These are phyloP conservation scores for Ustilaginoidea virens DNA, from an alignment of 2,329 filamentous ascomycete species.

Conservation along the genomic window DNA sequence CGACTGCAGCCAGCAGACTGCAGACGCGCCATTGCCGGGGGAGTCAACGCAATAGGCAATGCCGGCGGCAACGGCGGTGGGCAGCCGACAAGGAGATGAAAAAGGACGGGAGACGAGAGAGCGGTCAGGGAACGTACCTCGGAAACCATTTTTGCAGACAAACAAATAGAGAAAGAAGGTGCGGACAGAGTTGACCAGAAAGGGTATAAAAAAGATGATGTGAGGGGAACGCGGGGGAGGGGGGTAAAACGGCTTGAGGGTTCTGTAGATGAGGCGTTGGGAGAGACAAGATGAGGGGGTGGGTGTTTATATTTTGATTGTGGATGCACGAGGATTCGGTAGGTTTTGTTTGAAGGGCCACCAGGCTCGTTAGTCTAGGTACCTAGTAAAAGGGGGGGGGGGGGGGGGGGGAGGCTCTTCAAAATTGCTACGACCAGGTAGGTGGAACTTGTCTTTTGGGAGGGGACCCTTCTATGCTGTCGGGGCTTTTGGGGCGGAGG, in stretches of 20 bases:
- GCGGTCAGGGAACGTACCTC: slow-evolving; percentile 15
- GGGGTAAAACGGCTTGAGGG: slow-evolving; percentile 8
- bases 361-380: no score
- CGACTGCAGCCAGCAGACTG: neutral
- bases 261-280: slow-evolving; percentile 9
- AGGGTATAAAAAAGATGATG: slow-evolving; percentile 8
- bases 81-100: neutral
- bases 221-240: slow-evolving; percentile 9
- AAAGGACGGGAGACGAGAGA: slow-evolving; percentile 4
- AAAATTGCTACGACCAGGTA: no score
- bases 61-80: slow-evolving; percentile 2
- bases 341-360: slow-evolving; percentile 3
- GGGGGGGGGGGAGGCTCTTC: no score
- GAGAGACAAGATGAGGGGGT: slow-evolving; percentile 12
- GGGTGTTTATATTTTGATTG: slow-evolving; percentile 18
- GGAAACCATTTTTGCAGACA: slow-evolving; percentile 15
- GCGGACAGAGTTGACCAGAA: neutral
- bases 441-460: no score
- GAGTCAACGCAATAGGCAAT: slow-evolving; percentile 1
- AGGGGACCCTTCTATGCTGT: no score
- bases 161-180: slow-evolving; percentile 1
- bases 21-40: neutral
- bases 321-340: slow-evolving; percentile 9
- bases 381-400: no score
- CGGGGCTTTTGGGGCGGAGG: no score